Evolutionary conservation across 192 early-diverging fungal genomes (phyloP).

Genomic region (Coemansia sp.): DNA sequence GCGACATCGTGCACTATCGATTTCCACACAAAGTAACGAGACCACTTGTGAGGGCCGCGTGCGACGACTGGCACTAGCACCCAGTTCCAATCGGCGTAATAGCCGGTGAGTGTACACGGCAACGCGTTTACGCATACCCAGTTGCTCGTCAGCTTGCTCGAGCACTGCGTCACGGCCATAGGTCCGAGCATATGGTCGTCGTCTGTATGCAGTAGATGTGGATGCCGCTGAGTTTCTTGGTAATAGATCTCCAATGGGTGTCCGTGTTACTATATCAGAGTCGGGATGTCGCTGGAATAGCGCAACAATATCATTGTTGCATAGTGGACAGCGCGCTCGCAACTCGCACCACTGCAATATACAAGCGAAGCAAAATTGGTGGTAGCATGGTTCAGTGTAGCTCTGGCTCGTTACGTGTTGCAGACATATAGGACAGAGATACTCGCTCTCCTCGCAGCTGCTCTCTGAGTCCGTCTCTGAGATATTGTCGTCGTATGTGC

Average conservation of each 20-base stretch:
- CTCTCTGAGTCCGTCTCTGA: slow-evolving; percentile 2
- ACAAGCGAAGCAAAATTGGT: slow-evolving; percentile 54
- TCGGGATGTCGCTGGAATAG: slow-evolving; percentile 19
- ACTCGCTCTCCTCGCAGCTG: not conserved
- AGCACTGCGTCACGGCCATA: slow-evolving; percentile 22
- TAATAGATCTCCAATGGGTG: not conserved
- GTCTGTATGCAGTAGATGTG: not conserved
- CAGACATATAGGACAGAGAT: slow-evolving; percentile 46
- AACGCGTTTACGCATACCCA: slow-evolving; percentile 39
- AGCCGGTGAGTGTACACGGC: slow-evolving; percentile 29
- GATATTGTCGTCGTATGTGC: not conserved
- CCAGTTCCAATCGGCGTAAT: slow-evolving; percentile 3
- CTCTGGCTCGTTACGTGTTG: slow-evolving; percentile 17
- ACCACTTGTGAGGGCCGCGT: slow-evolving; percentile 8
- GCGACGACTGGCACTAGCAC: not conserved
- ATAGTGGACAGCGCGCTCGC: slow-evolving; percentile 49
- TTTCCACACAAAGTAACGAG: slow-evolving; percentile 2
- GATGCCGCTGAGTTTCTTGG: not conserved
- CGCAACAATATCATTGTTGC: slow-evolving; percentile 31
- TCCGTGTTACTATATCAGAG: slow-evolving; percentile 8
- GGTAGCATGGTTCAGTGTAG: slow-evolving; percentile 52
- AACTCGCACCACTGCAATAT: slow-evolving; percentile 55
- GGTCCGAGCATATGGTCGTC: not conserved
- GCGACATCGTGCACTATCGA: slow-evolving; percentile 15
- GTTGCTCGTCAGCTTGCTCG: not conserved